Evolutionary conservation across 441 rosid species (phyloP).

Genomic region (Gossypium laxum): DNA sequence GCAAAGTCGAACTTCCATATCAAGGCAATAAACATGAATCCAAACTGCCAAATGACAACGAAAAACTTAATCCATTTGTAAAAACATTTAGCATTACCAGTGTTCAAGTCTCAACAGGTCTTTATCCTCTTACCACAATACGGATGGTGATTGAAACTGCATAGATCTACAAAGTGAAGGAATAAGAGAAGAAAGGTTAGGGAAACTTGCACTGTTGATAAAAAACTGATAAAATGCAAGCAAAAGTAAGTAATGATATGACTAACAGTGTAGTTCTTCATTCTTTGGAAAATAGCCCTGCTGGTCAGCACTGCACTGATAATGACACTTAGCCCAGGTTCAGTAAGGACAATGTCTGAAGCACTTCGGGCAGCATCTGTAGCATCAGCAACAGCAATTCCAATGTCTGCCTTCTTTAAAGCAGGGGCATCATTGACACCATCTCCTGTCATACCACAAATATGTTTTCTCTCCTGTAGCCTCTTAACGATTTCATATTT

Average conservation of each 20-base stretch:
- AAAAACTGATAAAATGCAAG: background rate
- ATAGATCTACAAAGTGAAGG: conserved; percentile 52
- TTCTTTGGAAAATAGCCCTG: conserved; percentile 86
- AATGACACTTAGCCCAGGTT: conserved; percentile 80
- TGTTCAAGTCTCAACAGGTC: background rate
- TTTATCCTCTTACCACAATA: conserved; percentile 55
- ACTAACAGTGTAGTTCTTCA: conserved; percentile 87
- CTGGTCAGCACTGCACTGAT: conserved; percentile 86
- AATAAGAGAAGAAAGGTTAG: conserved; percentile 1
- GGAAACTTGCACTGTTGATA: background rate
- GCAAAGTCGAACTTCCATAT: conserved; percentile 78
- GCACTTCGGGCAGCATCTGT: conserved; percentile 89
- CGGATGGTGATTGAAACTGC: conserved; percentile 89
- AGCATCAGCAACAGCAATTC: conserved; percentile 85
- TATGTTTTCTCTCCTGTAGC: conserved; percentile 74
- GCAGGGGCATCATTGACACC: conserved; percentile 95
- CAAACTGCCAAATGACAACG: conserved; percentile 45
- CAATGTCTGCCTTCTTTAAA: conserved; percentile 79
- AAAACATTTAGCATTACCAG: background rate
- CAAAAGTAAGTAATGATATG: background rate
- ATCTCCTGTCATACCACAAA: conserved; percentile 92
- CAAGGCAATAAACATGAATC: conserved; percentile 81
- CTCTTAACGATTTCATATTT: conserved; percentile 74
- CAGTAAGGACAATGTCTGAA: conserved; percentile 84
- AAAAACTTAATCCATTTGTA: background rate